Evolutionary conservation across 257 asterid species (phyloP).

Genomic region (Penstemon newberryi): DNA sequence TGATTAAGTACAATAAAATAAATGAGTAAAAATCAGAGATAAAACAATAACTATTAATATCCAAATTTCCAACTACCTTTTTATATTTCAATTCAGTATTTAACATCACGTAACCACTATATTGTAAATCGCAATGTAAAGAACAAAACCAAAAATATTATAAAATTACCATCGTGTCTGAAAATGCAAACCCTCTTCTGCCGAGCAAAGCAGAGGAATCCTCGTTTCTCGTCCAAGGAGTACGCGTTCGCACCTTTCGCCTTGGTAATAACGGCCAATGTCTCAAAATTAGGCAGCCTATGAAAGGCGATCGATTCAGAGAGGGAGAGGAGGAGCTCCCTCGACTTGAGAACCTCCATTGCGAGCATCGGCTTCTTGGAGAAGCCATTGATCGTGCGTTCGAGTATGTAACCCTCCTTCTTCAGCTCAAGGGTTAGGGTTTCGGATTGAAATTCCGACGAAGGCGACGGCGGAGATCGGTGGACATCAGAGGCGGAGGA

Average conservation of each 20-base stretch:
- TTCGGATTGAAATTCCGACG: constrained; percentile 44
- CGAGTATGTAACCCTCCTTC: constrained; percentile 67
- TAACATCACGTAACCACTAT: too few relatives aligned
- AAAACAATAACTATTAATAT: too few relatives aligned
- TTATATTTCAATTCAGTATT: too few relatives aligned
- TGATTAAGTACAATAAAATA: too few relatives aligned
- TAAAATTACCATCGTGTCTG: constrained; percentile 70
- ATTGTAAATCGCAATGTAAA: too few relatives aligned
- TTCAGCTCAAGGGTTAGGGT: constrained; percentile 49
- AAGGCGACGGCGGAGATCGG: constrained; percentile 54
- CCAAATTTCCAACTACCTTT: too few relatives aligned
- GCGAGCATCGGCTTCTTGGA: constrained; percentile 84
- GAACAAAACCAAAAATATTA: not conserved
- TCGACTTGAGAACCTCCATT: constrained; percentile 82
- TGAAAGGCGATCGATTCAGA: constrained; percentile 93
- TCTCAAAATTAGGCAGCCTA: constrained; percentile 76
- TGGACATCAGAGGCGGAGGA: constrained; percentile 36
- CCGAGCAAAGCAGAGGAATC: constrained; percentile 85
- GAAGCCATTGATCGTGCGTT: constrained; percentile 75
- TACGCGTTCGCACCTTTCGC: constrained; percentile 95
- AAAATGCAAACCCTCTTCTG: constrained; percentile 84
- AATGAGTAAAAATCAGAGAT: too few relatives aligned
- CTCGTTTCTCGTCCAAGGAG: constrained; percentile 93
- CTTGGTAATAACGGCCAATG: constrained; percentile 79
- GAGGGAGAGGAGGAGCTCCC: constrained; percentile 82